These are phyloP conservation scores for Tylopilus sp. DNA, from an alignment of 768 basidiomycete genomes.

Conservation along the genomic window DNA sequence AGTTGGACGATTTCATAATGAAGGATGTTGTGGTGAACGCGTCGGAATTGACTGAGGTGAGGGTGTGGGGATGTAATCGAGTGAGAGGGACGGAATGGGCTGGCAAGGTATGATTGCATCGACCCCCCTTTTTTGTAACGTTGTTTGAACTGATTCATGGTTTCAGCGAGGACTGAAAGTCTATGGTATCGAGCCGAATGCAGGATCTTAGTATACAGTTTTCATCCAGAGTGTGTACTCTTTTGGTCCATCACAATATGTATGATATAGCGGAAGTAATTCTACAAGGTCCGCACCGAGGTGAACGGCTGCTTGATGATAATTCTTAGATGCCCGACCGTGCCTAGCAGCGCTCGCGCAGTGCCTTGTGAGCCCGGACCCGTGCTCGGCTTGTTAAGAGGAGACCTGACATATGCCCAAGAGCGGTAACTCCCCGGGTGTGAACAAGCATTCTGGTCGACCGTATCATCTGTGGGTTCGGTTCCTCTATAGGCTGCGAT, in stretches of 20 bases:
- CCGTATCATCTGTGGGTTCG: no score
- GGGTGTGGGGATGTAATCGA: constrained; percentile 53
- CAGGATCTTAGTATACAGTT: constrained; percentile 5
- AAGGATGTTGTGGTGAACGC: constrained; percentile 58
- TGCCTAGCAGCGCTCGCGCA: no score
- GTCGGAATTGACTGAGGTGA: constrained; percentile 40
- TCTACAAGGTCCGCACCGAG: neutral
- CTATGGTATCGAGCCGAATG: constrained; percentile 41
- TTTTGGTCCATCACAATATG: neutral
- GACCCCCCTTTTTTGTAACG: neutral
- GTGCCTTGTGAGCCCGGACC: no score
- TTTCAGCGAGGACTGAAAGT: constrained; percentile 27
- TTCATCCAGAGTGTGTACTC: neutral
- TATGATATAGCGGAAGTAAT: neutral
- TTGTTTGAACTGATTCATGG: neutral
- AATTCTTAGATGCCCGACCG: no score
- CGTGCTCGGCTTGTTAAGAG: no score
- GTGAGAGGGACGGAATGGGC: constrained; percentile 43
- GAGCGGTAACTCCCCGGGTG: no score
- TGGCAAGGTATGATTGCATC: constrained; percentile 36
- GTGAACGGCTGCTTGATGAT: no score
- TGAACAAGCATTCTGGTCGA: no score
- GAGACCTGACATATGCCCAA: no score
- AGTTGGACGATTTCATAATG: constrained; percentile 78
- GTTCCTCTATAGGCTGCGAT: no score